Base-by-base conservation (phyloP, 2,329 filamentous ascomycete genomes). In the Trichoderma cornu-damae region DNA sequence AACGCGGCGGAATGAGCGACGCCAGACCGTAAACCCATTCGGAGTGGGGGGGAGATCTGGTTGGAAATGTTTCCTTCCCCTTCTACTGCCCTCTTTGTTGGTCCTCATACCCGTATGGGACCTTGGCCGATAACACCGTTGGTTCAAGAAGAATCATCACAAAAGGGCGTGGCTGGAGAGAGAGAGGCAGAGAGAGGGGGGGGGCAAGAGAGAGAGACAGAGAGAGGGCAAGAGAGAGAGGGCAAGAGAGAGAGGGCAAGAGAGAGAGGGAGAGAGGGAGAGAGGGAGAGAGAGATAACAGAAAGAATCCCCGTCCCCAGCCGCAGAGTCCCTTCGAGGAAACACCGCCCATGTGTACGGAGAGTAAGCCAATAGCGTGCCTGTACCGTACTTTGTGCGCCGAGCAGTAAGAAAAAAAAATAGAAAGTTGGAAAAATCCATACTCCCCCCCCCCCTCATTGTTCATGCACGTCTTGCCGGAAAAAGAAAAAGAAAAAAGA, bases 401-500 rank as follows among this genome's bases (percentile, higher is more conserved):
- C n/a, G n/a, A n/a, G n/a, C n/a, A n/a, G n/a, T n/a, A n/a, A n/a
- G n/a, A n/a, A n/a, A 38, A 46, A 30, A 18, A 24, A 16, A 37
- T 7, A 44, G 22, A n/a, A 49, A 40, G 24, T 35, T 37, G 20
- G 20, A 18, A 44, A 34, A 11, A 38, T 38, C 40, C 43, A 56
- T 42, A 24, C 40, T n/a, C n/a, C n/a, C n/a, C n/a, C n/a, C n/a
- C n/a, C n/a, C n/a, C n/a, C 43, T 42, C 42, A 55, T 46, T 56
- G 52, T 48, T n/a, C 52, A 56, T 56, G 52, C 52, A 56, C 52
- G 40, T 53, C 52, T 56, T 47, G 32, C 43, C 32, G 30, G 24
- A 51, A 30, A 48, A 2, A 35, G 14, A 48, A 8, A 12, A 11
- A 20, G 26, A 4, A 4, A 11, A 3, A 11, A 14, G 16, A 40